These are phyloP conservation scores for Chrysosporium queenslandicum DNA, from an alignment of 2,329 filamentous ascomycete species.

Conservation along the genomic window DNA sequence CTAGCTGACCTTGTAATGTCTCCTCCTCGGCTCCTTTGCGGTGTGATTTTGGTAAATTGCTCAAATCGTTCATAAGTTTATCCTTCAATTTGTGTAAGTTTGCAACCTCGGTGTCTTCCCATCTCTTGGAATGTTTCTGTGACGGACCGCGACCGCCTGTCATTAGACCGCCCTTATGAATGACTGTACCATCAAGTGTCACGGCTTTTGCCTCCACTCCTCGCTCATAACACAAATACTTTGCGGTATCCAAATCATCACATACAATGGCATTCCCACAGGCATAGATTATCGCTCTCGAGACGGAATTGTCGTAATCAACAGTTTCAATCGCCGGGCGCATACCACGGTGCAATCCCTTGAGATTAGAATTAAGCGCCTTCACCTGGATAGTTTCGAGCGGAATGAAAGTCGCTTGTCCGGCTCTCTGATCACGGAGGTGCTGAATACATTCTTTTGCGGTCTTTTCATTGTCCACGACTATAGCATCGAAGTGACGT, in stretches of 20 bases:
- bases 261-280: constrained; percentile 94
- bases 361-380: constrained; percentile 77
- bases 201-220: constrained; percentile 87
- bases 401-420: constrained; percentile 88
- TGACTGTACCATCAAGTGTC: constrained; percentile 87
- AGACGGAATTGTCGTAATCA: constrained; percentile 77
- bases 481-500: constrained; percentile 83
- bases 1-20: constrained; percentile 65
- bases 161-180: constrained; percentile 93
- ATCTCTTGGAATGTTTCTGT: constrained; percentile 66
- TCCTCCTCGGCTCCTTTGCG: constrained; percentile 70
- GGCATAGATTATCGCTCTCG: constrained; percentile 87
- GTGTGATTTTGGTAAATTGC: constrained; percentile 67
- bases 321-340: constrained; percentile 92
- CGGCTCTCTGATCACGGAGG: constrained; percentile 76
- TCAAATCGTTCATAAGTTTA: constrained; percentile 66
- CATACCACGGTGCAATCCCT: constrained; percentile 72
- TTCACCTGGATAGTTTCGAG: constrained; percentile 96
- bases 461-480: constrained; percentile 91
- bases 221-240: constrained; percentile 76
- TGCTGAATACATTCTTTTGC: constrained; percentile 91
- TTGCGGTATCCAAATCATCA: constrained; percentile 75
- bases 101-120: constrained; percentile 83
- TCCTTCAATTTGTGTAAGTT: constrained; percentile 67
- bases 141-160: constrained; percentile 80